phyloP scores from a whole-genome alignment of 2,329 filamentous ascomycete species.

The Orbilia quercus region DNA sequence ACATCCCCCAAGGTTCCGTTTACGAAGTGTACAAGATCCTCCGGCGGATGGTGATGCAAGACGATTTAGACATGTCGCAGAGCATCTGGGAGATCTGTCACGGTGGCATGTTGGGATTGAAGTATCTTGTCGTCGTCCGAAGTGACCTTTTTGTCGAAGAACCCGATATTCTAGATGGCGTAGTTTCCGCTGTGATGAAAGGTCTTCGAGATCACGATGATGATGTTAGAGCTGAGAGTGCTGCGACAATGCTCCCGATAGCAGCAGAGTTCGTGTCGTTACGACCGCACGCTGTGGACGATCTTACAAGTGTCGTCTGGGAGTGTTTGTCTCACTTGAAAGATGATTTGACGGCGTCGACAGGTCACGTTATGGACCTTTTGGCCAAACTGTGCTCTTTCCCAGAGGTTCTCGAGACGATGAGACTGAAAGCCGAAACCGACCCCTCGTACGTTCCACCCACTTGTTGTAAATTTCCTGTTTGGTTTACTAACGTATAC shows the following conservation, averaged over 20 bases:
- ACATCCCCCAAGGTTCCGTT: conserved; percentile 82
- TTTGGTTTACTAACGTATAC: conserved; percentile 37
- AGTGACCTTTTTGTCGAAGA: conserved; percentile 90
- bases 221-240: conserved; percentile 95
- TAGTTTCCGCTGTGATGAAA: conserved; percentile 92
- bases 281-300: conserved; percentile 79
- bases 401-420: conserved; percentile 88
- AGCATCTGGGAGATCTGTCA: conserved; percentile 95
- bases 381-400: conserved; percentile 95
- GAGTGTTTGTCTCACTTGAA: conserved; percentile 96
- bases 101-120: conserved; percentile 95
- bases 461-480: neutral
- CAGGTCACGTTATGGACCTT: conserved; percentile 97
- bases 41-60: conserved; percentile 90
- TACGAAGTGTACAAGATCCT: conserved; percentile 85
- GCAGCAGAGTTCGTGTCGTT: conserved; percentile 92
- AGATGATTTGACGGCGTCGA: conserved; percentile 95
- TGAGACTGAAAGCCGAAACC: conserved; percentile 72
- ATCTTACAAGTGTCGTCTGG: conserved; percentile 94
- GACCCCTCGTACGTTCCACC: conserved; percentile 59
- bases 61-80: conserved; percentile 77
- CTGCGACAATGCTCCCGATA: conserved; percentile 96
- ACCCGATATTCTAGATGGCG: conserved; percentile 86
- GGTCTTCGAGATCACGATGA: conserved; percentile 91
- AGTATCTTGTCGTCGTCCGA: conserved; percentile 93